Conservation (phyloP, 768 basidiomycete species). For the Pleurotus tuoliensis region DNA sequence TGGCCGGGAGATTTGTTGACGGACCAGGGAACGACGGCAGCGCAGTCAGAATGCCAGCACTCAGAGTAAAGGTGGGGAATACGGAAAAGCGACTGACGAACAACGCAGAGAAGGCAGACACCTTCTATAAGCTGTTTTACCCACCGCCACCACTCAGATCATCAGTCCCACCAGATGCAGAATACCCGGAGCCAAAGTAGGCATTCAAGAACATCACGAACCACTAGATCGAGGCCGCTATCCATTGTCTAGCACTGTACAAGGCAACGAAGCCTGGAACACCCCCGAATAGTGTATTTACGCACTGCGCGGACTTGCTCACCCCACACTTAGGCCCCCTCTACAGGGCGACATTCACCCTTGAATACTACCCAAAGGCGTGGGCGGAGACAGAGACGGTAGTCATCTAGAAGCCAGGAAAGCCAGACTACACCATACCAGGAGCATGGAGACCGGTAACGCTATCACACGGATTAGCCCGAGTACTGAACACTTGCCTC, state of each 20-base stretch:
- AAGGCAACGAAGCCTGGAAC: constrained; percentile 23
- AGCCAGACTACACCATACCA: too few relatives aligned
- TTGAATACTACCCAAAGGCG: constrained; percentile 20
- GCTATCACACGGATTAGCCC: constrained; percentile 16
- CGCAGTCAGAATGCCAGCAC: constrained; percentile 7
- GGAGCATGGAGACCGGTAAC: background rate
- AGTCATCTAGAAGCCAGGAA: constrained; percentile 14
- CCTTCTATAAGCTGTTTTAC: background rate
- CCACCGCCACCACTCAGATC: constrained; percentile 11
- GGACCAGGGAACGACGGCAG: constrained; percentile 8
- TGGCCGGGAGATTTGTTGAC: constrained; percentile 10
- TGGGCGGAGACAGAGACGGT: constrained; percentile 25
- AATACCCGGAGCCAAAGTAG: constrained; percentile 11
- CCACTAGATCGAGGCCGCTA: constrained; percentile 5
- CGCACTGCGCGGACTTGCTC: constrained; percentile 7
- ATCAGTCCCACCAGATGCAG: background rate
- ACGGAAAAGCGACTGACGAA: background rate
- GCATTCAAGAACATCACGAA: constrained; percentile 2
- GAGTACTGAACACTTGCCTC: constrained; percentile 5
- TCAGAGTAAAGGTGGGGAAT: background rate
- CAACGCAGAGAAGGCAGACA: constrained; percentile 7
- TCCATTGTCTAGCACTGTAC: constrained; percentile 17
- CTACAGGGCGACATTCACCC: constrained; percentile 23
- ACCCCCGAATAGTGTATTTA: constrained; percentile 20
- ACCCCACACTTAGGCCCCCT: constrained; percentile 14